A percentile compares a stretch with the other conserved stretches of the same genome.
phyloP scores from a whole-genome alignment of 306 rosid genomes.

The Crotalaria pallida region DNA sequence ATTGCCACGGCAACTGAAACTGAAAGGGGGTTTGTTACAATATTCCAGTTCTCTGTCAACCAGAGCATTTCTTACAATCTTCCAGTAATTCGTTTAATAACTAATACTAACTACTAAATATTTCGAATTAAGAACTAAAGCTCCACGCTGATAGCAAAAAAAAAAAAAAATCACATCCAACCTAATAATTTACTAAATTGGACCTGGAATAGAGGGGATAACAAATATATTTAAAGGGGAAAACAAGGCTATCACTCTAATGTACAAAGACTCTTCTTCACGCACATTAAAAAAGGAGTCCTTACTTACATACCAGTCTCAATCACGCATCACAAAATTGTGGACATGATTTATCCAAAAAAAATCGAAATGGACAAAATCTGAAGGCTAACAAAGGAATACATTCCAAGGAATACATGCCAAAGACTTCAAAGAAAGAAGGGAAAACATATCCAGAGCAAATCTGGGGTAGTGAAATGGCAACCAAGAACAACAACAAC shows the following conservation, averaged over 20 bases:
- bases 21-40: no score
- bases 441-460: not conserved
- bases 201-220: not conserved
- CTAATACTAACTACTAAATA: not conserved
- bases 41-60: not conserved
- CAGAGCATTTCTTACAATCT: not conserved
- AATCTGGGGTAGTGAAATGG: not conserved
- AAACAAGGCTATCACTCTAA: not conserved
- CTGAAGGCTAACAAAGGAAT: not conserved
- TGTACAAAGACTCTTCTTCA: not conserved
- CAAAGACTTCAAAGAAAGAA: not conserved
- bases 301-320: not conserved
- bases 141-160: not conserved
- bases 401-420: not conserved
- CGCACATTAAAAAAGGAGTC: not conserved
- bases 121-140: not conserved
- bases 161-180: not conserved
- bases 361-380: not conserved
- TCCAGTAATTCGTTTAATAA: not conserved
- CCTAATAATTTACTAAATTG: not conserved
- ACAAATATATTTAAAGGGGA: not conserved
- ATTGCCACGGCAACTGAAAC: not conserved
- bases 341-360: not conserved
- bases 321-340: not conserved
- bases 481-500: no score